Evolutionary conservation across 768 basidiomycete genomes (phyloP).

Genomic region (Mycena venus): DNA sequence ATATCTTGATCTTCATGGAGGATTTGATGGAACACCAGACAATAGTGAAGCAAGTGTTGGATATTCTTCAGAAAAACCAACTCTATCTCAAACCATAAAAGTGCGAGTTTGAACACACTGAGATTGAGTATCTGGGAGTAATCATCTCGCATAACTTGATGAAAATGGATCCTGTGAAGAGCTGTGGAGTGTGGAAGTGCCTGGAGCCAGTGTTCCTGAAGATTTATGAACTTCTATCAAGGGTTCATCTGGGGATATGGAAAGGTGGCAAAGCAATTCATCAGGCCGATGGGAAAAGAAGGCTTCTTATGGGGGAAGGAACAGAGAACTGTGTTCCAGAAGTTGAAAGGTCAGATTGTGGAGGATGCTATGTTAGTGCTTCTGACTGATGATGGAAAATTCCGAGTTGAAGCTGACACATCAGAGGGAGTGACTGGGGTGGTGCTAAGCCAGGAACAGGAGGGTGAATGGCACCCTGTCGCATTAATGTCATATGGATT

Average conservation of each 20-base stretch:
- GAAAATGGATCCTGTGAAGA: slow-evolving; percentile 2
- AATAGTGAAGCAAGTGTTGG: slow-evolving; percentile 34
- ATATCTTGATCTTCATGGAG: slow-evolving; percentile 47
- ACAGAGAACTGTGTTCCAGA: background rate
- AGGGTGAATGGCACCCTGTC: slow-evolving; percentile 14
- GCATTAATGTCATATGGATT: slow-evolving; percentile 19
- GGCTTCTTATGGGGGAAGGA: background rate
- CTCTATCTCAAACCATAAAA: slow-evolving; percentile 19
- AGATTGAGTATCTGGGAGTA: slow-evolving; percentile 35
- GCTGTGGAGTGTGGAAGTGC: background rate
- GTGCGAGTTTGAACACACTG: slow-evolving; percentile 16
- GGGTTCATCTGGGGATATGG: background rate
- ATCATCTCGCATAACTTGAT: slow-evolving; percentile 1
- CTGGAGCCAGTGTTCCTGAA: background rate
- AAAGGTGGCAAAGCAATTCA: slow-evolving; percentile 1
- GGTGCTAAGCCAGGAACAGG: background rate
- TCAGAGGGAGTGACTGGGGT: slow-evolving; percentile 12
- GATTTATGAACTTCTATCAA: background rate
- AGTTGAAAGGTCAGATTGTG: background rate
- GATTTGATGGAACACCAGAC: slow-evolving; percentile 33
- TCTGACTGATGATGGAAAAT: background rate
- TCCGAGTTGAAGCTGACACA: slow-evolving; percentile 19
- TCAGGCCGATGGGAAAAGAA: slow-evolving; percentile 4
- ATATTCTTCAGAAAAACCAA: background rate
- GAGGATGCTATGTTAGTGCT: background rate